Evolutionary conservation across 768 basidiomycete genomes (phyloP), one percentile per base, ranked within the genome.

Genomic region (Leucogyrophana mollusca): DNA sequence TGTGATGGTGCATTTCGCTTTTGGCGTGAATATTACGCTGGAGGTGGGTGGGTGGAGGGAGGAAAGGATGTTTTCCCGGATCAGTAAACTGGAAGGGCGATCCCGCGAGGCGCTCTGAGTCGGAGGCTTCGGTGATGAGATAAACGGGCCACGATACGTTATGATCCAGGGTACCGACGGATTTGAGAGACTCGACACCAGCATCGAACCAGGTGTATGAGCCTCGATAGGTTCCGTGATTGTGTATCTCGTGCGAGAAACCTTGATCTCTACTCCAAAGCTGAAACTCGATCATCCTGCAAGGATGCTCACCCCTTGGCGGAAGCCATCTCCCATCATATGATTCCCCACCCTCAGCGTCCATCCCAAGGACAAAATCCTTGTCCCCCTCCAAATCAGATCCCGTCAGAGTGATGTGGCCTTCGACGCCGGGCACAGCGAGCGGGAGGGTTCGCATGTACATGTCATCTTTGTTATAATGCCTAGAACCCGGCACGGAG

Each of bases 201-300:
- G 33, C 43, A 34, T 22, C 13, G 20, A 43, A 35, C 33, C 43
- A 43, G 10, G 43, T 43, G 17, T 14, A 23, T n/a, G 11, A 34
- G 4, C 2, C 21, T 9, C 13, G 17, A 21, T 22, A 22, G 8
- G 33, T 33, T 17, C 10, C 27, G 10, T 43, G 32, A 22, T 43
- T 33, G 30, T 16, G 14, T 16, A 33, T 9, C 8, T 32, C 32
- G 27, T 11, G 30, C 4, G 10, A 30, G 20, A 4, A 43, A 18
- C 42, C 43, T 20, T 11, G 10, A 30, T 42, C 25, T 14, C 17
- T 34, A 37, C 37, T 20, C 36, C 43, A 49, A 17, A 46, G 21
- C 17, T 40, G 43, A 23, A 49, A 49, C 36, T 49, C 37, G 21
- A 49, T 47, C 30, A 17, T 50, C 27, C 39, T 45, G 39, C 44